Conservation (phyloP, 164 flowering plant species). For the Stephania cephalantha region DNA sequence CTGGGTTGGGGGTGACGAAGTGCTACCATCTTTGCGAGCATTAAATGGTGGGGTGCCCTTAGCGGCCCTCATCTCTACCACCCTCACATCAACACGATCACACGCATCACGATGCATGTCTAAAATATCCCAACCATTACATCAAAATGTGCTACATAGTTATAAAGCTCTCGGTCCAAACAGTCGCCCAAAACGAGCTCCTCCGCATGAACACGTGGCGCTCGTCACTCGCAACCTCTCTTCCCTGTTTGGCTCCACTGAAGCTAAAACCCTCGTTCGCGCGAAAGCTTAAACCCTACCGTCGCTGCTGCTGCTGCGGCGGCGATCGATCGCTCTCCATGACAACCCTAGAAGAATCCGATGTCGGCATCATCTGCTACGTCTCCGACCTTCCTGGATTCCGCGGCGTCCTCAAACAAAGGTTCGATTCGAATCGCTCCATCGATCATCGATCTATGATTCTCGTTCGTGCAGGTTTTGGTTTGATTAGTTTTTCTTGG, state of each 20-base stretch:
- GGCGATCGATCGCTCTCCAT: conserved; percentile 14
- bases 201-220: no score
- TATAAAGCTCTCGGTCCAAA: no score
- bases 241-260: not conserved
- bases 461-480: not conserved
- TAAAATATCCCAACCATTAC: no score
- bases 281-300: conserved; percentile 13
- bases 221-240: not conserved
- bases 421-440: conserved; percentile 28
- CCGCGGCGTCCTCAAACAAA: conserved; percentile 84
- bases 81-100: no score
- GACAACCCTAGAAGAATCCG: conserved; percentile 49
- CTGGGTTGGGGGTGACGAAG: no score
- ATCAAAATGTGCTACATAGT: no score
- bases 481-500: not conserved
- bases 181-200: no score
- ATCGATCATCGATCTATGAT: not conserved
- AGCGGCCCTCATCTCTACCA: no score
- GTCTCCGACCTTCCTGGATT: conserved; percentile 78
- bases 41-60: no score
- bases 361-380: conserved; percentile 78
- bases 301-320: not conserved
- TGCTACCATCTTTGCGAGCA: no score
- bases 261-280: not conserved
- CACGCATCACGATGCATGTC: no score